Evolutionary conservation across 768 basidiomycete species (phyloP).

Genomic region (Sarcodon aspratus): DNA sequence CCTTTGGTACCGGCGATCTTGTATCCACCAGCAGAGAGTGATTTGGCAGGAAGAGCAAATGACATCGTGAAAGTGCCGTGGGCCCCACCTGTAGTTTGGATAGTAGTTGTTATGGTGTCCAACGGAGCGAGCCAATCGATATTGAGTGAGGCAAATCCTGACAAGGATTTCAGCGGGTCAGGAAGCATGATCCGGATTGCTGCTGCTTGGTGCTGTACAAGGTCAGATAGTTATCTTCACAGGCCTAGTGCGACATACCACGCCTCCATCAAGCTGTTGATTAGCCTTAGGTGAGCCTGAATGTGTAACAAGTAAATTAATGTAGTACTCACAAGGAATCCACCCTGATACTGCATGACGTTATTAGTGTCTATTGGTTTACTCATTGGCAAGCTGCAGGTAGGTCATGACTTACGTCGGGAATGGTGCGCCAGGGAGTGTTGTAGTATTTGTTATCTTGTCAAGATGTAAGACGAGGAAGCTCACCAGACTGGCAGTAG

Average conservation of each 20-base stretch:
- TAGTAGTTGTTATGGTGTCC: slow-evolving; percentile 62
- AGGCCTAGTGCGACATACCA: slow-evolving; percentile 30
- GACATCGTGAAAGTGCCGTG: slow-evolving; percentile 56
- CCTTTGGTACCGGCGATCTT: slow-evolving; percentile 55
- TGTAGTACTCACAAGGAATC: slow-evolving; percentile 54
- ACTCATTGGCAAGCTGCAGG: not conserved
- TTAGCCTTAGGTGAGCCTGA: not conserved
- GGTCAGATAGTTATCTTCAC: not conserved
- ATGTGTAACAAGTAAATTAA: slow-evolving; percentile 10
- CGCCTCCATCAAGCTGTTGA: slow-evolving; percentile 64
- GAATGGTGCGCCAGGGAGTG: slow-evolving; percentile 74
- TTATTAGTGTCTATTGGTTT: not conserved
- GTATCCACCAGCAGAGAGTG: slow-evolving; percentile 24
- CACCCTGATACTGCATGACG: slow-evolving; percentile 56
- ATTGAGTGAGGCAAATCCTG: slow-evolving; percentile 57
- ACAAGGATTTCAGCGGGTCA: slow-evolving; percentile 37
- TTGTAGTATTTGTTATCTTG: slow-evolving; percentile 61
- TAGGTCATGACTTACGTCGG: slow-evolving; percentile 43
- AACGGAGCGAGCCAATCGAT: slow-evolving; percentile 63
- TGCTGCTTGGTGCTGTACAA: slow-evolving; percentile 49
- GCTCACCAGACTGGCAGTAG: no score
- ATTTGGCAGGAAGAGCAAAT: slow-evolving; percentile 41
- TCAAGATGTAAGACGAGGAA: no score
- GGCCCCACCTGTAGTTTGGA: slow-evolving; percentile 32
- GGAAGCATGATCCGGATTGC: slow-evolving; percentile 52